Percentiles rank a stretch among this genome's conserved stretches.
Evolutionary conservation across 306 rosid species (phyloP).

Genomic region (Canavalia ensiformis): DNA sequence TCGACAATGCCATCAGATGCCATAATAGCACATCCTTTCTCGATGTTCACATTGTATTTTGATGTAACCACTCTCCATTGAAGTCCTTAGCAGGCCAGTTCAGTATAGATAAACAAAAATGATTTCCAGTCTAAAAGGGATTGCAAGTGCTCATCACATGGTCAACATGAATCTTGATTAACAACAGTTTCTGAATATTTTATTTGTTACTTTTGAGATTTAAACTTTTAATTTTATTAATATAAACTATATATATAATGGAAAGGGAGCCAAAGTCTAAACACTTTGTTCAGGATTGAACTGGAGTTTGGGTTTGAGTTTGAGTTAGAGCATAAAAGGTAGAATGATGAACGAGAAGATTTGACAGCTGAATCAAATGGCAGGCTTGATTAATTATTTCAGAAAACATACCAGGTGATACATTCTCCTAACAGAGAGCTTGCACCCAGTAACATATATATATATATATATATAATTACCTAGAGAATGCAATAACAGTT

Average conservation of each 20-base stretch:
- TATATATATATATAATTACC: background rate
- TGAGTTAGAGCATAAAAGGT: background rate
- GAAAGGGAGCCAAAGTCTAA: background rate
- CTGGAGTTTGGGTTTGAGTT: background rate
- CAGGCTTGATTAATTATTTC: background rate
- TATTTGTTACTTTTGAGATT: background rate
- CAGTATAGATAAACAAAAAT: conserved; percentile 11
- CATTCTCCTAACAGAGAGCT: background rate
- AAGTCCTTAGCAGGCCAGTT: background rate
- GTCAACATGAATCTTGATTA: conserved; percentile 5
- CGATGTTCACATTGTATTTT: conserved; percentile 19
- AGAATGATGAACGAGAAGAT: conserved; percentile 21
- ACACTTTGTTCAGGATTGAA: too few relatives aligned
- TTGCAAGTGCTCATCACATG: background rate
- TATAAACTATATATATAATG: background rate
- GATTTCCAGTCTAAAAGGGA: background rate
- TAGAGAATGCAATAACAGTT: background rate
- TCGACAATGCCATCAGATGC: conserved; percentile 10
- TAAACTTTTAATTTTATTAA: background rate
- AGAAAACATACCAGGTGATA: background rate
- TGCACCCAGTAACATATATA: background rate
- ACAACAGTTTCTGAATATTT: conserved; percentile 8
- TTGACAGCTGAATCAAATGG: conserved; percentile 2
- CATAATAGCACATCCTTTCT: background rate
- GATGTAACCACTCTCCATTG: background rate